Base-by-base conservation (phyloP, 768 basidiomycete genomes). In the Auricularia sp. region DNA sequence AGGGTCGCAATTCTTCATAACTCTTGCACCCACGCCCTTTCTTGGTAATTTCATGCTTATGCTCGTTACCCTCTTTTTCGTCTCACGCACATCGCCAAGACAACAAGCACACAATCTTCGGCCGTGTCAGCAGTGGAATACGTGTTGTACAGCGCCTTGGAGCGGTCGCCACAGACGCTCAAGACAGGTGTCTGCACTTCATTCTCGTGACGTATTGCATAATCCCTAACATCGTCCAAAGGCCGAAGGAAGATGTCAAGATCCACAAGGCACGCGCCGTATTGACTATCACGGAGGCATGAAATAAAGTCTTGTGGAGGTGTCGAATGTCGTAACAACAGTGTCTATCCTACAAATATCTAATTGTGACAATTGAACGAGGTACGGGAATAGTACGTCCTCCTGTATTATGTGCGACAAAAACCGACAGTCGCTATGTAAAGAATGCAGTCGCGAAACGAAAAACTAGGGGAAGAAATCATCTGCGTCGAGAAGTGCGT, bases 1-100 rank as follows among this genome's bases (percentile, higher is more conserved):
- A 92, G 94, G 94, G 24, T 96, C 93, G 18, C 96, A 98, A 74
- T 98, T 98, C 78, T 97, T 98, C 77, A 82, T 98, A 69, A 89
- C 90, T 0, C 82, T 94, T 29, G 82, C 82, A 1, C 91, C 90
- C 34, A 93, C 92, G 33, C 92, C 92, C 1, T 94, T 81, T 73
- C 78, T 94, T 45, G 56, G 56, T 59, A 35, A 24, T 14, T 51
- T 16, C 21, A 18, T 18, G 21, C 18, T 51, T 51, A 18, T 18
- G 11, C 47, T 42, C 39, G 8, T 14, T 42, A 8, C 11, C 47
- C 18, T 8, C 16, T 18, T 51, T 21, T 6, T 18, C 18, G 6
- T 18, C 21, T 18, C 21, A 5, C 14, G 11, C 18, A 21, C 47
- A 51, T 18, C 21, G 11, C 14, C 16, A 34, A 59, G 92, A 94